Conservation (phyloP, 2,329 filamentous ascomycete genomes). For the Penicillium sp. region DNA sequence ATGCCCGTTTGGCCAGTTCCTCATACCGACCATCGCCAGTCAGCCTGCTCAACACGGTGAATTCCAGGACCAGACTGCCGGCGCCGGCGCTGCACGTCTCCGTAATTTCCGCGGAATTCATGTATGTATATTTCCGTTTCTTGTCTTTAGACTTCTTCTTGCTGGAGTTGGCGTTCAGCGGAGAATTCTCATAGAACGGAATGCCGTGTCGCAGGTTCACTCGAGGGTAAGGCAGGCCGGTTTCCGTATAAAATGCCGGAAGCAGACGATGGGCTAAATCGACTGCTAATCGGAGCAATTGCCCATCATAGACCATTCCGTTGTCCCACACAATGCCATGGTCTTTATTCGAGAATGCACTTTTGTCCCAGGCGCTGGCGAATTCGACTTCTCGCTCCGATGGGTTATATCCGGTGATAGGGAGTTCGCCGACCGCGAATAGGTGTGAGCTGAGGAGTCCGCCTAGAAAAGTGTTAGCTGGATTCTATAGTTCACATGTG, state of each 20-base stretch:
- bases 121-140: slow-evolving; percentile 19
- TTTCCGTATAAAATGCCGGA: slow-evolving; percentile 88
- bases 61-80: slow-evolving; percentile 93
- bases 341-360: slow-evolving; percentile 20
- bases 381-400: slow-evolving; percentile 39
- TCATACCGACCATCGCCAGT: slow-evolving; percentile 90
- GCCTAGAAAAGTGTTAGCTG: slow-evolving; percentile 50
- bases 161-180: slow-evolving; percentile 63
- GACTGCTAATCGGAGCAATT: slow-evolving; percentile 83
- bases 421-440: slow-evolving; percentile 88
- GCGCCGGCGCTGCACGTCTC: slow-evolving; percentile 97
- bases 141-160: slow-evolving; percentile 27
- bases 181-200: slow-evolving; percentile 88
- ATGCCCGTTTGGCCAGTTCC: slow-evolving; percentile 84
- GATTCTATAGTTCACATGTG: too few relatives aligned
- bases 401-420: slow-evolving; percentile 77
- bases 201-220: slow-evolving; percentile 91
- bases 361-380: slow-evolving; percentile 49
- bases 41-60: slow-evolving; percentile 84
- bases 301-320: slow-evolving; percentile 82
- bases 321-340: slow-evolving; percentile 70
- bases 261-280: slow-evolving; percentile 83
- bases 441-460: slow-evolving; percentile 90
- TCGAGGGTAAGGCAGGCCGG: slow-evolving; percentile 90
- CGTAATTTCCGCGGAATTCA: slow-evolving; percentile 69